Conservation (phyloP, 441 rosid species). For the Eruca vesicaria region DNA sequence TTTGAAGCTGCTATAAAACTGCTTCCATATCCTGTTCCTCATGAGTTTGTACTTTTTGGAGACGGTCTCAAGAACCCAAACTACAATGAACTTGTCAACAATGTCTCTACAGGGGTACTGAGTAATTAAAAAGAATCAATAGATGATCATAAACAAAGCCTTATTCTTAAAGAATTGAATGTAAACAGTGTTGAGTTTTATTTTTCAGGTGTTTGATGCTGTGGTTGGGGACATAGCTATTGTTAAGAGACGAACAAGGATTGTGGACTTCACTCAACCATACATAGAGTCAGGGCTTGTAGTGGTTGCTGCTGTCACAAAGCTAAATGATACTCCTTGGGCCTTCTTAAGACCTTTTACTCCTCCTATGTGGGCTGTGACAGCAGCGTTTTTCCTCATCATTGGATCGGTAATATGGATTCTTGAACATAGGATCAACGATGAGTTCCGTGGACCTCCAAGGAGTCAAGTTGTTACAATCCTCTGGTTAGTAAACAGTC, state of each 20-base stretch:
- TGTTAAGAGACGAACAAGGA: slow-evolving; percentile 68
- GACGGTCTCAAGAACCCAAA: slow-evolving; percentile 74
- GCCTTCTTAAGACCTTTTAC: slow-evolving; percentile 84
- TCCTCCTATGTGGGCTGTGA: slow-evolving; percentile 80
- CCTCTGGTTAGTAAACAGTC: slow-evolving; percentile 64
- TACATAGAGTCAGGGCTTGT: slow-evolving; percentile 94
- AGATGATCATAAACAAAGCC: neutral
- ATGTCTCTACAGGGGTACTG: slow-evolving; percentile 63
- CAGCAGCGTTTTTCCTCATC: slow-evolving; percentile 70
- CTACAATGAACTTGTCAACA: slow-evolving; percentile 54
- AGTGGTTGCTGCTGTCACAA: slow-evolving; percentile 88
- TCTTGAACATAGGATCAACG: slow-evolving; percentile 87
- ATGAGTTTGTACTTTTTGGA: slow-evolving; percentile 68
- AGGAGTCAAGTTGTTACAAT: slow-evolving; percentile 70
- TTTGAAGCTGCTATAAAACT: slow-evolving; percentile 68
- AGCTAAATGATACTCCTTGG: slow-evolving; percentile 67
- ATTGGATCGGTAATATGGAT: slow-evolving; percentile 93
- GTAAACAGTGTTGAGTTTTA: neutral
- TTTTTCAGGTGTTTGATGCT: slow-evolving; percentile 74
- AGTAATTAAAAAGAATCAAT: slow-evolving; percentile 36
- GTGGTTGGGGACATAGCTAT: slow-evolving; percentile 87
- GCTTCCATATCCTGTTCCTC: slow-evolving; percentile 84
- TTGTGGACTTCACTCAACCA: slow-evolving; percentile 91
- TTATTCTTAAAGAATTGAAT: neutral
- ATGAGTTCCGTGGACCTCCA: slow-evolving; percentile 95